Evolutionary conservation across 2,329 filamentous ascomycete genomes (phyloP), one percentile per base, ranked within the genome.

Genomic region (Microdochium trichocladiopsis): DNA sequence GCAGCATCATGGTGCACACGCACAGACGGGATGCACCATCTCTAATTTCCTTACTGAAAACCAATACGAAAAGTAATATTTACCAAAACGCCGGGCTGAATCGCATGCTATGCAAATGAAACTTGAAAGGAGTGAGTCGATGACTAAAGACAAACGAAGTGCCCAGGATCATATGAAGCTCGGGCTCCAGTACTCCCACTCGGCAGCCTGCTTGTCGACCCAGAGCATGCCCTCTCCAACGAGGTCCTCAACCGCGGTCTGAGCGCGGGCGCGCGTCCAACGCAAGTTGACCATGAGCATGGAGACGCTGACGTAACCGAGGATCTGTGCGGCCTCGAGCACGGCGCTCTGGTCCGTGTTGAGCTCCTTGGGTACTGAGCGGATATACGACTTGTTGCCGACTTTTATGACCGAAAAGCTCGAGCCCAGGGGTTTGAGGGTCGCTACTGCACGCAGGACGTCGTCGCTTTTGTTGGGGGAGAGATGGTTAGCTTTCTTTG

Each of bases 171-270:
- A 51, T 16, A 92, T 89, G 55, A 88, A 89, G 0, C 86, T 84
- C 1, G 89, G 89, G 54, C 84, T 89, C 94, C 94, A 99, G 63
- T 96, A 99, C 69, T 97, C 92, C 69, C 86, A 91, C 72, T 97
- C 93, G 9, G 81, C 77, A 10, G 73, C 84, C 71, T 96, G 91
- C 58, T 82, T 83, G 69, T 99, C 94, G 5, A 97, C 84, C 94
- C 94, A 99, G 14, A 99, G 82, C 74, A 99, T 82, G 50, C 91
- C 90, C 62, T 95, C 90, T 0, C 86, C 84, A 50, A 97, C 77
- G 31, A 99, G 73, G 68, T 99, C 94, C 56, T 96, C 90, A 50
- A 97, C 80, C 2, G 93, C 91, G 0, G 94, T 96, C 65, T 87
- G 80, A n/a, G 90, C 88, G 57, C 94, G 79, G 5, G 91, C 88